Evolutionary conservation across 331 rosid species (phyloP), one percentile per base, ranked within the genome.

Genomic region (Ulmus americana): DNA sequence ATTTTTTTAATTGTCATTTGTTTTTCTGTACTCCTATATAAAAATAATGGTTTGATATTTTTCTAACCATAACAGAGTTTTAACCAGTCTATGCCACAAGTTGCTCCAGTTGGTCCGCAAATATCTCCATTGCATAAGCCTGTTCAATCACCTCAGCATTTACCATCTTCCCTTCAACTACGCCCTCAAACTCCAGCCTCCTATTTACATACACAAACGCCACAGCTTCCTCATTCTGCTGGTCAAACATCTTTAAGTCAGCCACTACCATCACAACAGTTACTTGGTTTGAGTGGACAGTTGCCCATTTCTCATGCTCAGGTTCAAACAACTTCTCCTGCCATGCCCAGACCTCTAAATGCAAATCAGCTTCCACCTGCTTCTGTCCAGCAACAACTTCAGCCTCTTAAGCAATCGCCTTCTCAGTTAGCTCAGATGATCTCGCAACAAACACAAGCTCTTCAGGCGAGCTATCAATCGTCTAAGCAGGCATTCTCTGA

Each of bases 401-500:
- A 84, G 53, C 73, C 84, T 61, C 85, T 56, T 76, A 90, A 83
- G 68, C 88, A 85, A 63, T 80, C 95, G n/a, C 90, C 97, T 61
- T 89, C 97, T 68, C 95, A 81, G 57, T 76, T 89, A 74, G 98
- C 95, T 53, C 98, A 89, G 80, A 83, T 89, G 95, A 51, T 89
- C 72, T 87, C 97, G 3, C 98, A 94, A 63, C 98, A 89, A 70
- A 94, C 86, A 52, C 97, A 94, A 75, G 79, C 76, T 70, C 86
- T 89, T 74, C 95, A 94, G 77, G 98, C 98, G 44, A 94, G 95
- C 81, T 89, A 87, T 77, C 88, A 92, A 82, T 86, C 98, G 11
- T 92, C 98, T 63, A 96, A 80, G 84, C 95, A 92, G 76, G 96
- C 95, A 28, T 89, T 92, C 77, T 87, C 97, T 53, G 95, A 87